These are phyloP conservation scores for Podospora pseudocomata DNA, from an alignment of 495 filamentous ascomycete species.

Conservation along the genomic window DNA sequence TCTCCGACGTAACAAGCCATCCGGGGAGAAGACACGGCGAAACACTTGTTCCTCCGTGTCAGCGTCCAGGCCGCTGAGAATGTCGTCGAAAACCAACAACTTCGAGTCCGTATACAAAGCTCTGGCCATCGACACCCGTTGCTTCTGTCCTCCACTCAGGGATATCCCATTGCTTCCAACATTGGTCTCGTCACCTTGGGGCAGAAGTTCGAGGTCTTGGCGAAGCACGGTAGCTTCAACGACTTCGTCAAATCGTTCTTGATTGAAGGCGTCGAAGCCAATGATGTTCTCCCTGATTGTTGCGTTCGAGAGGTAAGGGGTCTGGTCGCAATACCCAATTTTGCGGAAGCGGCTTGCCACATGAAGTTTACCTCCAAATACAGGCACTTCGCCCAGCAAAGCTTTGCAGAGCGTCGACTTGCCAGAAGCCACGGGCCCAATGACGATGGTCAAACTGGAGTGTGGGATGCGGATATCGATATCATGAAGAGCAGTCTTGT, in stretches of 20 bases:
- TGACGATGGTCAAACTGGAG: constrained; percentile 29
- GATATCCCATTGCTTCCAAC: constrained; percentile 63
- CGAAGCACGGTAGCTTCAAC: constrained; percentile 62
- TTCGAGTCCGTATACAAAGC: constrained; percentile 34
- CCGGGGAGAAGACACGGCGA: constrained; percentile 44
- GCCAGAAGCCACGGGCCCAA: constrained; percentile 43
- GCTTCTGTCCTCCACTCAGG: constrained; percentile 65
- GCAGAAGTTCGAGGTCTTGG: constrained; percentile 46
- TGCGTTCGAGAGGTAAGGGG: constrained; percentile 40
- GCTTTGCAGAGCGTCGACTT: constrained; percentile 42
- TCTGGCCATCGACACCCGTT: constrained; percentile 47
- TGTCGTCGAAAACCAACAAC: constrained; percentile 42
- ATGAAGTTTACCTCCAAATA: constrained; percentile 27
- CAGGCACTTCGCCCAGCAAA: constrained; percentile 32
- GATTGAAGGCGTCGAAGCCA: constrained; percentile 44
- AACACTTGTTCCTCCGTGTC: constrained; percentile 61
- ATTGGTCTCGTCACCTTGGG: constrained; percentile 48
- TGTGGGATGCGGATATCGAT: constrained; percentile 40
- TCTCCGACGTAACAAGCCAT: constrained; percentile 27
- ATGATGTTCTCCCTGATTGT: constrained; percentile 41
- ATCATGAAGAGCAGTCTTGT: constrained; percentile 32
- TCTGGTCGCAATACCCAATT: constrained; percentile 44
- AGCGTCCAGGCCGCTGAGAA: constrained; percentile 60
- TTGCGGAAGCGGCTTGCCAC: neutral
- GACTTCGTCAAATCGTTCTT: constrained; percentile 58